These are phyloP conservation scores for Saccharomycopsis phalli DNA, from an alignment of 1,139 yeast genomes.

Conservation along the genomic window DNA sequence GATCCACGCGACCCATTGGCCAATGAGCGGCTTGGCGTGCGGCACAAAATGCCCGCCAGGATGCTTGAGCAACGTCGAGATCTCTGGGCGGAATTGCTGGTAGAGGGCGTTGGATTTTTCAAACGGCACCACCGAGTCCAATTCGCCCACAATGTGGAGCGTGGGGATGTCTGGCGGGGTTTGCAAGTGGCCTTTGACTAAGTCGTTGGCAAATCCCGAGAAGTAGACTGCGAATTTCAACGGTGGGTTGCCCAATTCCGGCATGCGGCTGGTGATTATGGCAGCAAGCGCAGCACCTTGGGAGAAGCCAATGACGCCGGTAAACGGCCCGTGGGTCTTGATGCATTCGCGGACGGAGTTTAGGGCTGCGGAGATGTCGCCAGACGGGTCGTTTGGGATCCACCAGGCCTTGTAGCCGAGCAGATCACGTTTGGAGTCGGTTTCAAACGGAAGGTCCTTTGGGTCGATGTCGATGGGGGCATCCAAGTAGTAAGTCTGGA, in stretches of 20 bases:
- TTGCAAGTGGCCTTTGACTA: conserved; percentile 22
- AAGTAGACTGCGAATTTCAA: conserved; percentile 43
- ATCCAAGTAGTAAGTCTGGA: conserved; percentile 63
- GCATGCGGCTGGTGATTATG: conserved; percentile 41
- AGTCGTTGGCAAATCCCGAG: conserved; percentile 44
- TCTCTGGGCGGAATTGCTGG: conserved; percentile 34
- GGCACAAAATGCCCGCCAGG: conserved; percentile 86
- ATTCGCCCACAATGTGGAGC: conserved; percentile 51
- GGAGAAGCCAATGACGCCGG: conserved; percentile 82
- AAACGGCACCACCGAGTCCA: conserved; percentile 51
- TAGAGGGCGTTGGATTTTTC: conserved; percentile 41
- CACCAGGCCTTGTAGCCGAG: conserved; percentile 21
- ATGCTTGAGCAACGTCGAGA: conserved; percentile 47
- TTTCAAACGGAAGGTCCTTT: conserved; percentile 35
- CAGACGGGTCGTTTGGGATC: conserved; percentile 33
- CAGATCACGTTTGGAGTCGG: conserved; percentile 46
- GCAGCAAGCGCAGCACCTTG: conserved; percentile 90
- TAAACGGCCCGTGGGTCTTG: conserved; percentile 72
- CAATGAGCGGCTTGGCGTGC: conserved; percentile 28
- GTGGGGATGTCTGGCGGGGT: conserved; percentile 38
- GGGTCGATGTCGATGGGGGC: conserved; percentile 62
- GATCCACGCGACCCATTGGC: conserved; percentile 19
- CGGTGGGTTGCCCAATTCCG: conserved; percentile 29
- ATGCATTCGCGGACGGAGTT: conserved; percentile 48
- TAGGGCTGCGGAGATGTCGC: conserved; percentile 42